Conservation (phyloP, 345 rosid genomes). For the Salix koriyanagi region DNA sequence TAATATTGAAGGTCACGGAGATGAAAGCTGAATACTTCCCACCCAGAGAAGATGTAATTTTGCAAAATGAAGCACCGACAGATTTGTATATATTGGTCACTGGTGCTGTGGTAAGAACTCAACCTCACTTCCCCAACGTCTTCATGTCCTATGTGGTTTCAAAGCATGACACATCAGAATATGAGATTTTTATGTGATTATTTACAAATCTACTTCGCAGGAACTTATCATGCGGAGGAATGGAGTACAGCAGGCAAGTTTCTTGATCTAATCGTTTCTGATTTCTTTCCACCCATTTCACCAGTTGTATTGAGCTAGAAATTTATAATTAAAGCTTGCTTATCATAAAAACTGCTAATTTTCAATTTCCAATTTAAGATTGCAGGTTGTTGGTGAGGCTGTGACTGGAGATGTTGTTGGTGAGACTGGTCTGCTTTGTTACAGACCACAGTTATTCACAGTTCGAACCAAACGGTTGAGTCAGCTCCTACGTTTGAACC, state of each 20-base stretch:
- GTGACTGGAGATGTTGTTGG: conserved; percentile 70
- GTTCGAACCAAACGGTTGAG: conserved; percentile 74
- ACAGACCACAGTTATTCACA: conserved; percentile 84
- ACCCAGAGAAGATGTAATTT: conserved; percentile 86
- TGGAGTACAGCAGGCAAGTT: conserved; percentile 66
- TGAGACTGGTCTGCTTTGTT: conserved; percentile 80
- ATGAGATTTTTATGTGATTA: conserved; percentile 13
- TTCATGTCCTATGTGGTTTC: too few relatives aligned
- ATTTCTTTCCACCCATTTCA: neutral
- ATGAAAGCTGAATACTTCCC: conserved; percentile 94
- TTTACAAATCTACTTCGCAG: conserved; percentile 30
- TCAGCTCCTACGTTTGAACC: conserved; percentile 86
- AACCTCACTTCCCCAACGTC: neutral
- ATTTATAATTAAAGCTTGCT: neutral
- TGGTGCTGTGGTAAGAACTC: conserved; percentile 63
- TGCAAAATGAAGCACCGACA: conserved; percentile 87
- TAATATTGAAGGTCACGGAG: conserved; percentile 56
- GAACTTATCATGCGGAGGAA: conserved; percentile 52
- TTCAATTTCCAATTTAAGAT: conserved; percentile 1
- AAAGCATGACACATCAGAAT: too few relatives aligned
- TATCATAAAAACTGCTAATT: neutral
- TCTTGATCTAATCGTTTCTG: neutral
- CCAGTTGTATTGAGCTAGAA: neutral
- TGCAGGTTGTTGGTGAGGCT: conserved; percentile 63
- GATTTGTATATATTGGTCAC: conserved; percentile 77